Conservation (phyloP, 805 yeast genomes). For the Candida sithepensis region DNA sequence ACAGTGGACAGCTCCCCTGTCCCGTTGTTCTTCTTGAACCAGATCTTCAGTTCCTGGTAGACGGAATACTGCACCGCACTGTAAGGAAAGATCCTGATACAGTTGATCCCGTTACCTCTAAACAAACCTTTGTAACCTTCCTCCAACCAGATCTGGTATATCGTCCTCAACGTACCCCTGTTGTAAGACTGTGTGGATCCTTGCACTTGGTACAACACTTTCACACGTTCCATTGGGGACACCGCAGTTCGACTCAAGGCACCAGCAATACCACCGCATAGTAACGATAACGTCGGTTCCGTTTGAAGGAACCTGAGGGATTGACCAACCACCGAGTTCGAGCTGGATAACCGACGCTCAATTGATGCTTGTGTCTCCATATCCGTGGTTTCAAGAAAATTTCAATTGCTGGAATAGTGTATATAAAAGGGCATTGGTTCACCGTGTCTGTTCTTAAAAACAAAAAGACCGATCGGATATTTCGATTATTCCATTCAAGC, state of each 20-base stretch:
- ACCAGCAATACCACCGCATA: slow-evolving; percentile 77
- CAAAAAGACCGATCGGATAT: neutral
- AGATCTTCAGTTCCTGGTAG: slow-evolving; percentile 59
- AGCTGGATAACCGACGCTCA: neutral
- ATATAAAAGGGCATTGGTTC: too few relatives aligned
- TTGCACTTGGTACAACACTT: slow-evolving; percentile 87
- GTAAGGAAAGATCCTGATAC: slow-evolving; percentile 88
- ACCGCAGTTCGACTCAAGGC: slow-evolving; percentile 86
- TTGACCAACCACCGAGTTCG: neutral
- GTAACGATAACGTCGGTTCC: slow-evolving; percentile 58
- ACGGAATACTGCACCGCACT: slow-evolving; percentile 91
- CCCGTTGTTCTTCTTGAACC: slow-evolving; percentile 26
- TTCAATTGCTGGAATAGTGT: neutral
- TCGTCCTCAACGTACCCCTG: slow-evolving; percentile 72
- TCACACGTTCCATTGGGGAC: slow-evolving; percentile 93
- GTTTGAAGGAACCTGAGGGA: neutral
- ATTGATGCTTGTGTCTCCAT: neutral
- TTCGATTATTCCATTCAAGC: neutral
- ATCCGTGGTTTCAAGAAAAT: too few relatives aligned
- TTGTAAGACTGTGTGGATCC: slow-evolving; percentile 42
- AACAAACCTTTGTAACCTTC: slow-evolving; percentile 91
- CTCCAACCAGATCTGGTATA: slow-evolving; percentile 73
- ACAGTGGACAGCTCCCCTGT: slow-evolving; percentile 41
- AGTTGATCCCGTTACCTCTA: slow-evolving; percentile 88
- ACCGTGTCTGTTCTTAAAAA: too few relatives aligned